Conservation (phyloP, 495 filamentous ascomycete species). For the Pseudoneurospora amorphoporcata region DNA sequence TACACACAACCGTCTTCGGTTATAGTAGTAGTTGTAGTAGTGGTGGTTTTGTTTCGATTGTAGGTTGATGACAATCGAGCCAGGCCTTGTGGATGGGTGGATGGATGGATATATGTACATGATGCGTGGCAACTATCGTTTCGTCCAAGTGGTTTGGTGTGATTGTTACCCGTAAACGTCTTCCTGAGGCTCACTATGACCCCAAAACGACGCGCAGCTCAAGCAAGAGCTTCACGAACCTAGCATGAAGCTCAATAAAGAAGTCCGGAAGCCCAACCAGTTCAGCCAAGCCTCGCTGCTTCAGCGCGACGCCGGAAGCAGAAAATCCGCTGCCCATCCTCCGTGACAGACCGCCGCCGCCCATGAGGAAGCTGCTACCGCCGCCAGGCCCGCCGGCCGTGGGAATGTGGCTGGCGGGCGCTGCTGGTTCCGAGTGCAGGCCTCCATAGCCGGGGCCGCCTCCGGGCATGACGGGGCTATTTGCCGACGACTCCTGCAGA, state of each 20-base stretch:
- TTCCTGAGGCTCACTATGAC: conserved; percentile 13
- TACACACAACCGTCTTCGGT: not conserved
- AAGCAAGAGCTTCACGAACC: conserved; percentile 65
- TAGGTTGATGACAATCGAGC: not conserved
- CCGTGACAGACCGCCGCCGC: conserved; percentile 28
- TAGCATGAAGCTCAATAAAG: conserved; percentile 75
- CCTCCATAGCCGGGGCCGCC: conserved; percentile 17
- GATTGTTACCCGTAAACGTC: not conserved
- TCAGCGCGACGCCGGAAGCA: conserved; percentile 40
- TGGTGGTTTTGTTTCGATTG: not conserved
- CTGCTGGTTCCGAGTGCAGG: conserved; percentile 14
- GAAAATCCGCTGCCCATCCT: conserved; percentile 27
- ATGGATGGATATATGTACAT: not conserved
- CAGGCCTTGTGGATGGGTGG: not conserved
- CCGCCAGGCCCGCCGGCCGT: conserved; percentile 1
- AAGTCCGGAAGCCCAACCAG: conserved; percentile 78
- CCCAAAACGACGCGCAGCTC: conserved; percentile 47
- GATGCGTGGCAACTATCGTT: not conserved
- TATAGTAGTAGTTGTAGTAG: not conserved
- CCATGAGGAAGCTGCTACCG: conserved; percentile 37
- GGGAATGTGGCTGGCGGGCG: conserved; percentile 2
- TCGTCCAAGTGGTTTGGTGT: not conserved
- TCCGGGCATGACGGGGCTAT: conserved; percentile 18
- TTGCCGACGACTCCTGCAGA: conserved; percentile 27
- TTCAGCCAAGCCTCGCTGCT: conserved; percentile 70